Evolutionary conservation across 2,329 filamentous ascomycete genomes (phyloP), one percentile per base, ranked within the genome.

Genomic region (Aureobasidium mangrovei): DNA sequence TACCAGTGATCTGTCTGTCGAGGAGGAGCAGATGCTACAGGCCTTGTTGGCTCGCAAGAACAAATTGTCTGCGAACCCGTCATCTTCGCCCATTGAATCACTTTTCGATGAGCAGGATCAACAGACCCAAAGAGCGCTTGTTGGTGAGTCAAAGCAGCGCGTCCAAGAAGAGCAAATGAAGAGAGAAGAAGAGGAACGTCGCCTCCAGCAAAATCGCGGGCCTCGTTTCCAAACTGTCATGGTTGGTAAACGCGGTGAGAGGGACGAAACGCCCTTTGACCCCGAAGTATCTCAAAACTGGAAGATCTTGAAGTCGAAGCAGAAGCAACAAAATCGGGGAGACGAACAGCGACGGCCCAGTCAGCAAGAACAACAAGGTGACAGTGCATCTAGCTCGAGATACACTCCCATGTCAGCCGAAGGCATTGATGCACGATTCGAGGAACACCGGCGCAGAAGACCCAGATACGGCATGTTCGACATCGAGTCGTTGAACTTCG

Each of bases 401-500:
- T 52, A 42, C n/a, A 18, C 47, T 3, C 18, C 39, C 24, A 44
- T 35, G 7, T 49, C 54, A 39, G 39, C 42, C 6, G 33, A 29
- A 40, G 54, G 47, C 29, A 53, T 61, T 52, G 63, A 65, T 49
- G 47, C 53, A 53, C 56, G 56, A 40, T 56, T 59, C 7, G 58
- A 60, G 47, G 56, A 57, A 36, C 61, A 63, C 57, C 55, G 60
- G 10, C 27, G 29, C 8, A 40, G 31, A 24, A 36, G 53, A 24
- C 53, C 43, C 12, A 26, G 24, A 28, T 43, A 43, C 7, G 40
- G 49, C 7, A 18, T 28, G 8, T 53, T 53, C 40, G 32, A 53
- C n/a, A 53, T 53, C 26, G 31, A 53, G 8, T 43, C 49, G 9
- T 8, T 53, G 12, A 47, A 54, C 7, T 28, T 54, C 2, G 35